Evolutionary conservation across 495 filamentous ascomycete genomes (phyloP), one percentile per base, ranked within the genome.

Genomic region (Lophium mytilinum): DNA sequence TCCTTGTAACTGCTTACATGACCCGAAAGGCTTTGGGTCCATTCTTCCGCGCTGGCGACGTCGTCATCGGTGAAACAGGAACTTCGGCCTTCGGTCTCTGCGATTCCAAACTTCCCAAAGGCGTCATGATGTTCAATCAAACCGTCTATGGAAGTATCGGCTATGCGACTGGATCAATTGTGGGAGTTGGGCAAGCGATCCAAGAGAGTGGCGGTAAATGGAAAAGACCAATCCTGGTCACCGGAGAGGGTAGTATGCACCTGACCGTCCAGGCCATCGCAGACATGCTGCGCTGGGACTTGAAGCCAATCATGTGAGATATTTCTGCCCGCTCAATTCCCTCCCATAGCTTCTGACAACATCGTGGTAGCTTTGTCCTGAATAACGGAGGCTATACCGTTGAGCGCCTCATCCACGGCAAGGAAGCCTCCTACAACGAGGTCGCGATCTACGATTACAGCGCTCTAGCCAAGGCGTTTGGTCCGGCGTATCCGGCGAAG

Each of bases 121-220:
- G 60, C 46, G 61, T 50, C 34, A 45, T 41, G 12, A 60, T 56
- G 47, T 70, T 69, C 53, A 76, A 68, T 9, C 71, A 76, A 46
- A 68, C 61, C 9, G 56, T 74, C 24, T 77, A 65, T 56, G 68
- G 72, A 9, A 69, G 64, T 37, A 76, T 76, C 52, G 74, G 74
- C 37, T 76, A 72, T 51, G 68, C 75, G 10, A 62, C 69, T 21
- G 69, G 68, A 7, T 67, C 69, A 0, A 61, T 64, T 19, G 62
- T 71, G 17, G 75, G 75, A 8, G 69, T 68, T 1, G 58, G 57
- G 3, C 56, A 72, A n/a, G 73, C 75, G 0, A 63, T 62, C 11
- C 60, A 68, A 39, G 90, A 95, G 70, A 88, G 87, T 17, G 86
- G 79, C 54, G 48, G 48, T 11, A 48, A 49, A 30, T 52, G 45